phyloP scores from a whole-genome alignment of 129 eudicot genomes.

The Kitagawia praeruptora region DNA sequence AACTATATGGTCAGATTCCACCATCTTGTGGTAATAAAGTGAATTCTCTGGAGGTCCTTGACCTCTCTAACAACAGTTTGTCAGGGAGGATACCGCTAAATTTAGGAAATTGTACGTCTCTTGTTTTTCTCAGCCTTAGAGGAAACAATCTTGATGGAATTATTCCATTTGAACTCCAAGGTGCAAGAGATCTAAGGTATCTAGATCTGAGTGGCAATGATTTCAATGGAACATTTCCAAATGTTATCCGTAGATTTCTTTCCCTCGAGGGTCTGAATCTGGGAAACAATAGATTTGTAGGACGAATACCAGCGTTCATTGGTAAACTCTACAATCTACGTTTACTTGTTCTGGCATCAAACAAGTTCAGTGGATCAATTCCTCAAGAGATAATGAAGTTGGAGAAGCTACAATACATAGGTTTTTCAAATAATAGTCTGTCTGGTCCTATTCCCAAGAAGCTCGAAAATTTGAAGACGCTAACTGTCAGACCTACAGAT shows the following conservation, averaged over 20 bases:
- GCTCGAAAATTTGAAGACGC: conserved; percentile 4
- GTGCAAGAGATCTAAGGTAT: not conserved
- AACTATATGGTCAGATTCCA: conserved; percentile 6
- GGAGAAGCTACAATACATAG: conserved; percentile 8
- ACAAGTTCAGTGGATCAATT: conserved; percentile 6
- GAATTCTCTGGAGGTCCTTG: conserved; percentile 9
- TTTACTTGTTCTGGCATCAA: conserved; percentile 5
- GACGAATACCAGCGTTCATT: conserved; percentile 12
- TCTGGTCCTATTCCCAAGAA: conserved; percentile 5
- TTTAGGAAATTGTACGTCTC: conserved; percentile 12
- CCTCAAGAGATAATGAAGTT: conserved; percentile 11
- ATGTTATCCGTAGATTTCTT: conserved; percentile 3
- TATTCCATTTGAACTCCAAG: conserved; percentile 8
- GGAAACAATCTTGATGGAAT: conserved; percentile 9
- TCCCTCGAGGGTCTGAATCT: conserved; percentile 1
- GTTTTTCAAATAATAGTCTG: conserved; percentile 7
- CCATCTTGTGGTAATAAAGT: not conserved
- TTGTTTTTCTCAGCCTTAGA: conserved; percentile 7
- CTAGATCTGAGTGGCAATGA: conserved; percentile 7
- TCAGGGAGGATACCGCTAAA: conserved; percentile 6
- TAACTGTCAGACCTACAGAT: conserved; percentile 5
- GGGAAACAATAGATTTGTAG: conserved; percentile 15
- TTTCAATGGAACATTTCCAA: conserved; percentile 12
- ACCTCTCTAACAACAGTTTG: conserved; percentile 12
- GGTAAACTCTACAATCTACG: conserved; percentile 8